Base-by-base conservation (phyloP, 2,329 filamentous ascomycete genomes). In the Fusarium sp. region DNA sequence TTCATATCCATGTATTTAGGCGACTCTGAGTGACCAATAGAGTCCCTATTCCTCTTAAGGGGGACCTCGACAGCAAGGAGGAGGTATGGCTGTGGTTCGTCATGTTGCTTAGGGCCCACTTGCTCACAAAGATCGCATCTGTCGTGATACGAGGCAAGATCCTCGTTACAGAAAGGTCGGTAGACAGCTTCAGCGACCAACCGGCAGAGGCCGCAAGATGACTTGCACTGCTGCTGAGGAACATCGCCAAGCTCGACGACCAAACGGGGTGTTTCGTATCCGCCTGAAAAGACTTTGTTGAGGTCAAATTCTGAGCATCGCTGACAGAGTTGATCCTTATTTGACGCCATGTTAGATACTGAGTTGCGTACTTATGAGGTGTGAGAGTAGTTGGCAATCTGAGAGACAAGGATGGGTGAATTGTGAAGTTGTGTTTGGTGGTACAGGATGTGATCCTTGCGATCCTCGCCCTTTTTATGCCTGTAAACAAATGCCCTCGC, bases 141-240 rank as follows among this genome's bases (percentile, higher is more conserved):
- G 1, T 60, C 14, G 33, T 68, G 66, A 32, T 45, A 61, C 4
- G 45, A 68, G 1, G 56, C 45, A 15, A 68, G 17, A 2, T 61
- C 58, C 6, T 56, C 27, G 27, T 65, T 40, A 32, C 61, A 35
- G 50, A 45, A 68, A 4, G 66, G 61, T 14, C 25, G 47, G 14
- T 68, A 22, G 32, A 65, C 12, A 32, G 66, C 62, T 27, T 45
- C 54, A 4, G 66, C 61, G 37, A 56, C n/a, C 17, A 68, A 60
- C 10, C 54, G 45, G 11, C 56, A 68, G 2, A 68, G 54, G 2
- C 20, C 15, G 5, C 66, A 68, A 6, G 30, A 4, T 1, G 66
- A 61, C 25, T n/a, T 37, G 20, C 65, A 56, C 12, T 68, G 45
- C 11, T 63, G 25, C 17, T 27, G 10, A 8, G 66, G 62, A 14